These are phyloP conservation scores for Mollisia scopiformis DNA, from an alignment of 2,329 filamentous ascomycete genomes.

Conservation along the genomic window DNA sequence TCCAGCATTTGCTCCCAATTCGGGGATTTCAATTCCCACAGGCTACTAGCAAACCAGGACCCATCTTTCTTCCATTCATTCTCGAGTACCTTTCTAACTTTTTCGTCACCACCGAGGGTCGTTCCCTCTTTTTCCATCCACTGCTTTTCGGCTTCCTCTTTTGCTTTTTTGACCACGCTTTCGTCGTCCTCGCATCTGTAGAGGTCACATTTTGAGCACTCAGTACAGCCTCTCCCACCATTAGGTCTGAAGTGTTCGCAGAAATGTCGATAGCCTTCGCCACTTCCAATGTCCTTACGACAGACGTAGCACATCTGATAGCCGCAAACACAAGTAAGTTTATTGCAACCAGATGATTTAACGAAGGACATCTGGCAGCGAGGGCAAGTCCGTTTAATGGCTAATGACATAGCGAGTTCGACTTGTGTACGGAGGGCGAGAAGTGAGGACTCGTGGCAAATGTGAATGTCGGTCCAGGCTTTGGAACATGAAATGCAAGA, in stretches of 20 bases:
- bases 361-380: constrained; percentile 90
- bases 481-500: constrained; percentile 86
- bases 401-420: constrained; percentile 90
- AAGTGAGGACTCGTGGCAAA: constrained; percentile 83
- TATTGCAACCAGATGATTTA: constrained; percentile 94
- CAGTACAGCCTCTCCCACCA: constrained; percentile 72
- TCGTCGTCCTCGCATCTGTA: constrained; percentile 74
- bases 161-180: constrained; percentile 67
- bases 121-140: constrained; percentile 70
- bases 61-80: constrained; percentile 44
- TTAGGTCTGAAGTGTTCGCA: constrained; percentile 92
- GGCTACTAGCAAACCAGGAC: constrained; percentile 27
- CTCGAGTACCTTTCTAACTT: constrained; percentile 59
- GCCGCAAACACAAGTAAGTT: constrained; percentile 91
- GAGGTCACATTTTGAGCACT: constrained; percentile 82
- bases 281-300: constrained; percentile 69
- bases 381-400: constrained; percentile 93
- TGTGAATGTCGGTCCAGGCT: constrained; percentile 84
- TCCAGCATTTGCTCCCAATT: constrained; percentile 36
- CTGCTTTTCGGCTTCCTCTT: constrained; percentile 69
- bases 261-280: constrained; percentile 88
- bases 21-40: constrained; percentile 31
- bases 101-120: constrained; percentile 57
- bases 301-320: constrained; percentile 99
- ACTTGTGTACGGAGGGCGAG: constrained; percentile 85